Evolutionary conservation across 2,329 filamentous ascomycete genomes (phyloP).

Genomic region (Pseudogymnoascus sp.): DNA sequence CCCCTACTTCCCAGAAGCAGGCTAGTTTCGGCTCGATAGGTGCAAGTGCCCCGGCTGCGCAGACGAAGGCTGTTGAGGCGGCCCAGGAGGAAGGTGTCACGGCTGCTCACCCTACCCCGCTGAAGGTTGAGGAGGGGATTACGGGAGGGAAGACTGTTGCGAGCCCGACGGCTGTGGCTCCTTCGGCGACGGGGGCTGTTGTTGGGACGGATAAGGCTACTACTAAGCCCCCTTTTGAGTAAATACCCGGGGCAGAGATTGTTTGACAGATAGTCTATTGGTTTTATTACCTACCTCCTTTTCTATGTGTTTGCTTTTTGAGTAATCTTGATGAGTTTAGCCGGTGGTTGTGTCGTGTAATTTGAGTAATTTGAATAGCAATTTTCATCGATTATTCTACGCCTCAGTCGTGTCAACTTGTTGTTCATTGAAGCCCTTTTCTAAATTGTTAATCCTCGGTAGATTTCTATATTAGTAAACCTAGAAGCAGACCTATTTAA

Average conservation of each 20-base stretch:
- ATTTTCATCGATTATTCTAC: background rate
- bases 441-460: background rate
- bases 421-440: background rate
- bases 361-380: background rate
- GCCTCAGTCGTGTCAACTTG: background rate
- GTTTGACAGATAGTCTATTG: background rate
- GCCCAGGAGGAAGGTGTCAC: background rate
- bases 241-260: background rate
- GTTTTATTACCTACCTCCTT: background rate
- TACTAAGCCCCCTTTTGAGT: background rate
- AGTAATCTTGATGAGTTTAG: background rate
- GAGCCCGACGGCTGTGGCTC: slow-evolving; percentile 17
- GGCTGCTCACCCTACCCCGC: slow-evolving; percentile 12
- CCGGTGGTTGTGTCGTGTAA: background rate
- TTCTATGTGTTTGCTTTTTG: background rate
- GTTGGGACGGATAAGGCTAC: background rate
- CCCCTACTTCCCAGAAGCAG: slow-evolving; percentile 2
- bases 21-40: background rate
- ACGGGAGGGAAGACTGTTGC: slow-evolving; percentile 19
- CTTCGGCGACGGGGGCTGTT: slow-evolving; percentile 7
- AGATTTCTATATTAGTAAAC: background rate
- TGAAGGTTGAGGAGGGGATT: slow-evolving; percentile 18
- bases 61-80: background rate
- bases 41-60: background rate
- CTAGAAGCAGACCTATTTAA: background rate